phyloP scores from a whole-genome alignment of 768 basidiomycete genomes.

The Lactarius sanguifluus region DNA sequence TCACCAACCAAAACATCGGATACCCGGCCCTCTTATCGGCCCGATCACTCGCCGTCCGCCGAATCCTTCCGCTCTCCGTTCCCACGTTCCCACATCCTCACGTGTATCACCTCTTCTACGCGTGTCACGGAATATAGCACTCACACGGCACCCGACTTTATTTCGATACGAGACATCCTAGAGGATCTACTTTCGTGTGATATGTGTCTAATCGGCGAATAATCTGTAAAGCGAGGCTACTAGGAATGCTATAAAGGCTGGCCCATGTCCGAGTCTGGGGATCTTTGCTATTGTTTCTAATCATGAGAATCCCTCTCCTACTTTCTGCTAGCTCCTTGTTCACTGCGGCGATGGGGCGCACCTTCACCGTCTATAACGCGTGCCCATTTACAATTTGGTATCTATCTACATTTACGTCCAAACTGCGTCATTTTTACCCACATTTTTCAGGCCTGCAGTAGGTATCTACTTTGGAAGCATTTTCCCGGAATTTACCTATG shows the following conservation, averaged over 20 bases:
- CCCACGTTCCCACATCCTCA: background rate
- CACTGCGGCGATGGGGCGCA: conserved; percentile 28
- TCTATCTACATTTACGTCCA: conserved; percentile 12
- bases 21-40: background rate
- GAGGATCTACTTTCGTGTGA: background rate
- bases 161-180: too few relatives aligned
- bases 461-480: conserved; percentile 4
- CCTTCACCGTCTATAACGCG: conserved; percentile 44
- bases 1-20: background rate
- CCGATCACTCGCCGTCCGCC: background rate
- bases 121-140: background rate
- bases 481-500: background rate
- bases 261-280: background rate
- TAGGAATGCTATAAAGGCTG: background rate
- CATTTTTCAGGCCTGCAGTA: conserved; percentile 35
- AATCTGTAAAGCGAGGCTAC: background rate
- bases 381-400: conserved; percentile 47
- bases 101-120: too few relatives aligned
- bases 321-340: background rate
- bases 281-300: background rate
- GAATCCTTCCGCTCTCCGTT: background rate
- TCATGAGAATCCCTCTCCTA: conserved; percentile 1
- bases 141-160: too few relatives aligned
- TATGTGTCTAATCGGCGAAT: background rate
- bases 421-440: background rate